A percentile compares a stretch with the other conserved stretches of the same genome.
Conservation (phyloP, 805 yeast genomes). For the Spathaspora gorwiae region DNA sequence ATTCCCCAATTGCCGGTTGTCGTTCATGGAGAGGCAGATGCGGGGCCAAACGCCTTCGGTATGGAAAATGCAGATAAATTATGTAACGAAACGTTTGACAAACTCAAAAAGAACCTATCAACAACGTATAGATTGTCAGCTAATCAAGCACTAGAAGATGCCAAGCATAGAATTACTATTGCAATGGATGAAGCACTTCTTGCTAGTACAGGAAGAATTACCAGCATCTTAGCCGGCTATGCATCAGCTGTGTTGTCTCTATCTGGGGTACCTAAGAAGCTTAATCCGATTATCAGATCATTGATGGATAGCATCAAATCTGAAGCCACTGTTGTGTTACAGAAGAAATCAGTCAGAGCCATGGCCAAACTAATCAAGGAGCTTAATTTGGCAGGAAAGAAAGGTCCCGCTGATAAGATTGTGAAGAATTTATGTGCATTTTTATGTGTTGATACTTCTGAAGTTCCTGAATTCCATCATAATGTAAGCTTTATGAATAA, state of each 20-base stretch:
- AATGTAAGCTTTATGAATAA: slow-evolving; percentile 49
- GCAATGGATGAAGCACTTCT: slow-evolving; percentile 67
- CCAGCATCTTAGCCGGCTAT: slow-evolving; percentile 64
- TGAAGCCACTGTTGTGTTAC: slow-evolving; percentile 65
- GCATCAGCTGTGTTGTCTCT: slow-evolving; percentile 71
- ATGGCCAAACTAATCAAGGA: slow-evolving; percentile 60
- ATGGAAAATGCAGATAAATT: slow-evolving; percentile 72
- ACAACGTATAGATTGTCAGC: slow-evolving; percentile 69
- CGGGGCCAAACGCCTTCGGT: slow-evolving; percentile 91
- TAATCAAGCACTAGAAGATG: slow-evolving; percentile 71
- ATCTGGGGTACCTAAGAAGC: slow-evolving; percentile 72
- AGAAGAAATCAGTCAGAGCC: slow-evolving; percentile 64
- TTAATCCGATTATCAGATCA: slow-evolving; percentile 83
- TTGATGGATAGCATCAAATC: slow-evolving; percentile 88
- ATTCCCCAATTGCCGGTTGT: slow-evolving; percentile 82
- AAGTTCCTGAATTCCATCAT: slow-evolving; percentile 85
- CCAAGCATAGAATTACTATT: slow-evolving; percentile 58
- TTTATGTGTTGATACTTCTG: slow-evolving; percentile 90
- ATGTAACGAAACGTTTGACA: slow-evolving; percentile 58
- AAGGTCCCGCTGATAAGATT: slow-evolving; percentile 81
- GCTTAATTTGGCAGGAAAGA: slow-evolving; percentile 53
- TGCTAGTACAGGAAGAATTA: slow-evolving; percentile 46
- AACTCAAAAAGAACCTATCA: slow-evolving; percentile 55
- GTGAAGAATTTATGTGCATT: slow-evolving; percentile 88
- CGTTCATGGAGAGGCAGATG: slow-evolving; percentile 90